These are phyloP conservation scores for Stellera chamaejasme DNA, from an alignment of 345 rosid genomes.

Conservation along the genomic window DNA sequence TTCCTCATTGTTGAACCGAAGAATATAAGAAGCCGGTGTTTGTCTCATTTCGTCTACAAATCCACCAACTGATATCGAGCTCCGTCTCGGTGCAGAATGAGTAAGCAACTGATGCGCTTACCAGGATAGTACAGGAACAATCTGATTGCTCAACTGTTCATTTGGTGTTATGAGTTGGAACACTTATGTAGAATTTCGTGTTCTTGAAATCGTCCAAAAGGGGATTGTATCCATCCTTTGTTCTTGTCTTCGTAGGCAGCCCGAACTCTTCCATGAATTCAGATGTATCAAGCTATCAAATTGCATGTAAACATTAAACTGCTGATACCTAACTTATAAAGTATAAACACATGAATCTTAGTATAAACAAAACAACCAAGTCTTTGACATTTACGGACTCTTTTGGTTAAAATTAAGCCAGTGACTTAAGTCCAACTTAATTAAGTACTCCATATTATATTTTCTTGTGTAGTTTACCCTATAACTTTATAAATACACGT, in stretches of 20 bases:
- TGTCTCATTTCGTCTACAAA: too few species aligned
- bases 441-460: too few species aligned
- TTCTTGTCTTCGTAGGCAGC: conserved; percentile 75
- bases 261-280: conserved; percentile 96
- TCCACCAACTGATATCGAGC: too few species aligned
- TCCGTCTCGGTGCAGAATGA: too few species aligned
- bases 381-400: not conserved
- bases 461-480: too few species aligned
- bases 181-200: conserved; percentile 83
- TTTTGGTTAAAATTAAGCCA: too few species aligned
- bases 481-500: too few species aligned
- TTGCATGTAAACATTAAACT: not conserved
- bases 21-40: too few species aligned
- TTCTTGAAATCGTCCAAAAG: conserved; percentile 93
- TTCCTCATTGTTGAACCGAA: too few species aligned
- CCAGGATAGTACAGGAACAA: not conserved
- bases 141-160: conserved; percentile 8
- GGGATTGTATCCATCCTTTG: conserved; percentile 90
- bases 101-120: not conserved
- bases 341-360: not conserved
- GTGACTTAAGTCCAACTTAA: too few species aligned
- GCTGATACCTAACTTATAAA: not conserved
- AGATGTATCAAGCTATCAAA: conserved; percentile 68
- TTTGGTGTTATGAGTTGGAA: conserved; percentile 84
- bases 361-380: not conserved